Base-by-base conservation (phyloP, 768 basidiomycete genomes). In the Steccherinum ochraceum region DNA sequence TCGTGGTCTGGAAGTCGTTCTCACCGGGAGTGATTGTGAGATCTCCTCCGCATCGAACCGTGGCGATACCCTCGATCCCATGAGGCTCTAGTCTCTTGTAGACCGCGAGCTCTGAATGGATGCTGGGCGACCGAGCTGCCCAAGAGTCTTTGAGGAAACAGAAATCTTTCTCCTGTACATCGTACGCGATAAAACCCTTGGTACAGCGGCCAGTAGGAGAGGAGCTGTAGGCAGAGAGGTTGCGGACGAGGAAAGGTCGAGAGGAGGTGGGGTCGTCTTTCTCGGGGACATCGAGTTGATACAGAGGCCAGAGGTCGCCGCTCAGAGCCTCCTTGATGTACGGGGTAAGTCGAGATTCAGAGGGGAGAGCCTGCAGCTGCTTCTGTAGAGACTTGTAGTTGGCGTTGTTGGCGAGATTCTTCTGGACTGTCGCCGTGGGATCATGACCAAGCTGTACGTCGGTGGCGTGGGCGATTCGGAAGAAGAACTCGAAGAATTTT, bases 91-190 rank as follows among this genome's bases (percentile, higher is more conserved):
- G 43, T 20, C 21, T n/a, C 12, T 23, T 7, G 18, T 51, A 51
- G 18, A 20, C 35, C 16, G 41, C 43, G 5, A 46, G 27, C 43
- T 45, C 44, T 2, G 19, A 27, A 5, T n/a, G 21, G 5, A 50
- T 25, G n/a, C 25, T 46, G 4, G 12, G 10, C n/a, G 40, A 24
- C 18, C 40, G 47, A 13, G 51, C 40, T 12, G 52, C 41, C 56
- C 56, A 54, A 26, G 21, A 26, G 45, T 57, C 56, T 39, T 57
- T 57, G 24, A 57, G 21, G 24, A 57, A 57, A 3, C 27, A 21
- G n/a, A 55, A 30, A 18, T 41, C 19, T 18, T 43, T n/a, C 2
- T 35, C 25, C 13, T 46, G 24, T 19, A 41, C n/a, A 18, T 51
- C 46, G 27, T 48, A 54, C 5, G 50, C 50, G 24, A 55, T 30